Evolutionary conservation across 148 eudicot genomes (phyloP).

Genomic region (Vaccinium vitisidaea): DNA sequence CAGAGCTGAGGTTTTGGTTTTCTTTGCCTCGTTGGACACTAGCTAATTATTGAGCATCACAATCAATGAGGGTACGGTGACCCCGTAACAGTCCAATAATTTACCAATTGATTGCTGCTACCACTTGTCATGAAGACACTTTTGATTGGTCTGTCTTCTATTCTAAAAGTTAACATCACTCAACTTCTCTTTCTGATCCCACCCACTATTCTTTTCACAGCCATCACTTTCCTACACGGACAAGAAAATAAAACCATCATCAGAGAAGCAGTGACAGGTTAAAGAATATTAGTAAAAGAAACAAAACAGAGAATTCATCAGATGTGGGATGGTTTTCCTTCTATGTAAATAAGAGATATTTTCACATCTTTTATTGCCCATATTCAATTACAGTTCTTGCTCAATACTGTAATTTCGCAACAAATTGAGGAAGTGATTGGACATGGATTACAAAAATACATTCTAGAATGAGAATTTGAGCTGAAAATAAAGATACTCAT

Average conservation of each 20-base stretch:
- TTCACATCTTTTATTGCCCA: not conserved
- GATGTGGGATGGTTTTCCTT: not conserved
- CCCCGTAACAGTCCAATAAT: not conserved
- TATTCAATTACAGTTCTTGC: not conserved
- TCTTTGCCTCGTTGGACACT: not conserved
- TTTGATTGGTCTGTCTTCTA: not conserved
- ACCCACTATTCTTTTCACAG: not conserved
- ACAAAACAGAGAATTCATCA: not conserved
- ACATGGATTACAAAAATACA: not conserved
- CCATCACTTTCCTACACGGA: not conserved
- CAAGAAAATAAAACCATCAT: no score
- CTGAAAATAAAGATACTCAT: not conserved
- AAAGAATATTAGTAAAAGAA: not conserved
- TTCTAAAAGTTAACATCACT: no score
- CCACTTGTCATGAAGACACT: not conserved
- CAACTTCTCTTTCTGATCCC: not conserved
- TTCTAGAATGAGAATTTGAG: not conserved
- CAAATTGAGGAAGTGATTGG: not conserved
- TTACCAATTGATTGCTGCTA: not conserved
- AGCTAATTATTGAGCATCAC: not conserved
- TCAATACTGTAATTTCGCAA: not conserved
- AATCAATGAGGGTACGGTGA: not conserved
- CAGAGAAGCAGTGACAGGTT: no score
- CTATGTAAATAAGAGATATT: not conserved
- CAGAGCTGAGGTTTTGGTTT: not conserved